These are phyloP conservation scores for Rhizopogon vinicolor DNA, from an alignment of 768 basidiomycete species.

Conservation along the genomic window DNA sequence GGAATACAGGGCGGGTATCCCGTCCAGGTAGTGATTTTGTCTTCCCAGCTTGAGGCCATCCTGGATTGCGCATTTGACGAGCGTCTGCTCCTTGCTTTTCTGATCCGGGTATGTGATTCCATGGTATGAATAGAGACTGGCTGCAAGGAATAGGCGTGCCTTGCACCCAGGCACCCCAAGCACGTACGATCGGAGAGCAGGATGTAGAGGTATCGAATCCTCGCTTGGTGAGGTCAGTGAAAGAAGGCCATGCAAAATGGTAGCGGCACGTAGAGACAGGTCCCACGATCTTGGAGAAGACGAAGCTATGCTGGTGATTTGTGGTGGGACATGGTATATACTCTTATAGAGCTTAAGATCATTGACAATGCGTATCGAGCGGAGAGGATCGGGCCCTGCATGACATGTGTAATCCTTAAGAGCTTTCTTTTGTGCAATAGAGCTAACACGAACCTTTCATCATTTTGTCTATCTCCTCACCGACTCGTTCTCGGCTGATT, in stretches of 20 bases:
- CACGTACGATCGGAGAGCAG: constrained; percentile 33
- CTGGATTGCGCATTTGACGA: constrained; percentile 67
- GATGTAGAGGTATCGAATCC: constrained; percentile 38
- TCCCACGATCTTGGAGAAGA: constrained; percentile 32
- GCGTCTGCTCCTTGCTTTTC: constrained; percentile 57
- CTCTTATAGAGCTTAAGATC: constrained; percentile 64
- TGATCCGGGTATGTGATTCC: constrained; percentile 53
- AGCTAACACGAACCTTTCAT: constrained; percentile 57
- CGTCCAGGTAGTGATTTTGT: constrained; percentile 74
- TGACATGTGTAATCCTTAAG: constrained; percentile 2
- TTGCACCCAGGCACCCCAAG: constrained; percentile 26
- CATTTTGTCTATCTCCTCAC: constrained; percentile 93
- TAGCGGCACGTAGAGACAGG: constrained; percentile 49
- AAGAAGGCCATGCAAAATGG: constrained; percentile 52
- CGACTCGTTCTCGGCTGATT: constrained; percentile 87
- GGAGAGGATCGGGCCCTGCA: constrained; percentile 69
- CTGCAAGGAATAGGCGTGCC: constrained; percentile 74
- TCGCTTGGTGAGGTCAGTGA: constrained; percentile 9
- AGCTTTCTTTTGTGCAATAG: neutral
- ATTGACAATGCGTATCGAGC: constrained; percentile 71
- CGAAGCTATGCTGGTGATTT: constrained; percentile 42
- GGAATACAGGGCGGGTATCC: constrained; percentile 61
- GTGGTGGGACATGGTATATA: constrained; percentile 55
- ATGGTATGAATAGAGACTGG: constrained; percentile 69
- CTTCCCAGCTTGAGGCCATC: constrained; percentile 83